Evolutionary conservation across 805 yeast species (phyloP).

Genomic region (Kluyveromyces wickerhamii): DNA sequence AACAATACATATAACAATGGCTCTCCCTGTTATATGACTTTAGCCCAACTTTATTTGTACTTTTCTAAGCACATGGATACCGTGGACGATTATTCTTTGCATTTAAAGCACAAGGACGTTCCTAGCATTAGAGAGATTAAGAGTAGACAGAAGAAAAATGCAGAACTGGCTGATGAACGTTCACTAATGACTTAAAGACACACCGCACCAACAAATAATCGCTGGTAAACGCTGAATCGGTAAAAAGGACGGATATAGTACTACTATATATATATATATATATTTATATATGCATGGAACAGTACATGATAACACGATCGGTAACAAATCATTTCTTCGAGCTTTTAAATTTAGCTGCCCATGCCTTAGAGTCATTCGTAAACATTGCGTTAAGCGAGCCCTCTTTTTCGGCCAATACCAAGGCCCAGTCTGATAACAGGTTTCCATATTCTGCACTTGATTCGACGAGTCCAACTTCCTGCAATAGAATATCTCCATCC

Average conservation of each 20-base stretch:
- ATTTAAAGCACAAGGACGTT: conserved; percentile 12
- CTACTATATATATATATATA: too few relatives aligned
- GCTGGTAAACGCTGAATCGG: too few relatives aligned
- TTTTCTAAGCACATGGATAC: conserved; percentile 22
- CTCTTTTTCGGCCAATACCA: conserved; percentile 15
- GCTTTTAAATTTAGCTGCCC: conserved; percentile 8
- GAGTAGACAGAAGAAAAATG: conserved; percentile 7
- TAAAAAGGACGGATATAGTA: too few relatives aligned
- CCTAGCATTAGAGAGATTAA: conserved; percentile 12
- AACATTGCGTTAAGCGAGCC: conserved; percentile 13
- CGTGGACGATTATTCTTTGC: conserved; percentile 17
- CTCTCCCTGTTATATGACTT: conserved; percentile 14
- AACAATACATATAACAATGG: conserved; percentile 19
- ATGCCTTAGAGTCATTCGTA: conserved; percentile 12
- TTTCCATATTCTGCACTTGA: conserved; percentile 18
- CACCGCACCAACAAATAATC: too few relatives aligned
- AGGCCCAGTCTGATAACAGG: conserved; percentile 22
- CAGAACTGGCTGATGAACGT: neutral
- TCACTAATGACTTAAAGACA: neutral
- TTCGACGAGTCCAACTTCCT: conserved; percentile 23
- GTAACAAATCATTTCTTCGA: too few relatives aligned
- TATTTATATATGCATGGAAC: too few relatives aligned
- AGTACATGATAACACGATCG: too few relatives aligned
- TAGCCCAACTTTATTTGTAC: conserved; percentile 22
- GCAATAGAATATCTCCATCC: conserved; percentile 26